Evolutionary conservation across 225 moss, liverwort and hornwort genomes (phyloP).

Genomic region (Pleurozium schreberi): DNA sequence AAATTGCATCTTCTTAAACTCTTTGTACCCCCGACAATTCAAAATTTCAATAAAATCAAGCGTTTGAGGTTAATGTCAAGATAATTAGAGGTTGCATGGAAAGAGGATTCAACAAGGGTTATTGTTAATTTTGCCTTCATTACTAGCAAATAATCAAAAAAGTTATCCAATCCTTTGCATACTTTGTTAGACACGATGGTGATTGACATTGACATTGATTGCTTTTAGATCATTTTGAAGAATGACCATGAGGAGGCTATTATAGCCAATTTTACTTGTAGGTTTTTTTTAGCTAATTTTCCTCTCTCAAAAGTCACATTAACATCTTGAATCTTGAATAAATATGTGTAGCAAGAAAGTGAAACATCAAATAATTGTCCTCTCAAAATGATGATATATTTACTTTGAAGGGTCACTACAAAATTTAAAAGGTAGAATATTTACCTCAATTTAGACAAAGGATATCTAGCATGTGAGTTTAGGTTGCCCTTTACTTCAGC

Average conservation of each 20-base stretch:
- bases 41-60: not conserved
- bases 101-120: not conserved
- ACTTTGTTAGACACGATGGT: not conserved
- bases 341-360: not conserved
- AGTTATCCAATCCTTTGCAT: not conserved
- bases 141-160: not conserved
- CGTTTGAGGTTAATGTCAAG: fast-evolving
- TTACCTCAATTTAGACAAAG: not conserved
- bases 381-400: not conserved
- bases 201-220: not conserved
- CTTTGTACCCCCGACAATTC: not conserved
- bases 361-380: not conserved
- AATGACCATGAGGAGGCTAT: not conserved
- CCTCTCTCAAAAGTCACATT: not conserved
- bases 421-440: too few relatives aligned
- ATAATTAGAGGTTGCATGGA: not conserved
- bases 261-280: not conserved
- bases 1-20: not conserved
- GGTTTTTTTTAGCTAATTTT: not conserved
- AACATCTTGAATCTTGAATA: not conserved
- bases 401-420: not conserved
- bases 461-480: too few relatives aligned
- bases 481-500: too few relatives aligned
- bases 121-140: not conserved
- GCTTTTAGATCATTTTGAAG: not conserved